phyloP scores from a whole-genome alignment of 352 stramenopile species.

The Globisporangium acanthophoron region DNA sequence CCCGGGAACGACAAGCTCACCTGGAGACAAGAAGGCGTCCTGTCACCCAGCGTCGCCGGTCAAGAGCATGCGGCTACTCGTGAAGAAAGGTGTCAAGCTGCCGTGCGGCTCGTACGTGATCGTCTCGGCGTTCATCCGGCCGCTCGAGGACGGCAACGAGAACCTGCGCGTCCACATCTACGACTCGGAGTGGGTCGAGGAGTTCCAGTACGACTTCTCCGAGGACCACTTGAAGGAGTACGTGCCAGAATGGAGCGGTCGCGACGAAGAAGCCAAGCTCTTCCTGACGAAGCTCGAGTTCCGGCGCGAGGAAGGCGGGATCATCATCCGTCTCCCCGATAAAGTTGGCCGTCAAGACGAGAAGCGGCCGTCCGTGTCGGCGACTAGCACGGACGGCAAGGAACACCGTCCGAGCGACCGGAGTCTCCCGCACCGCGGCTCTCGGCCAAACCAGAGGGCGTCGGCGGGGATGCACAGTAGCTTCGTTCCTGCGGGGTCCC shows the following conservation, averaged over 20 bases:
- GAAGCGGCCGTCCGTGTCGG: neutral
- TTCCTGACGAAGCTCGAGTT: constrained; percentile 60
- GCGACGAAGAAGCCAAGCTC: constrained; percentile 28
- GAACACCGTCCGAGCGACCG: constrained; percentile 7
- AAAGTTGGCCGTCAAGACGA: constrained; percentile 12
- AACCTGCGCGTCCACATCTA: constrained; percentile 70
- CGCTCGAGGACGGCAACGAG: constrained; percentile 68
- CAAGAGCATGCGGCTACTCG: constrained; percentile 47
- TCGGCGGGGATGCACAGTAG: neutral
- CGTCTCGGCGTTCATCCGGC: constrained; percentile 59
- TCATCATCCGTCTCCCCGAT: constrained; percentile 68
- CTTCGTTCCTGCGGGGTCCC: neutral
- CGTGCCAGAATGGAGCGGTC: constrained; percentile 28
- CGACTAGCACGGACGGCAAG: constrained; percentile 1
- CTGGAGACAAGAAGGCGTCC: constrained; percentile 4
- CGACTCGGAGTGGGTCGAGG: constrained; percentile 59
- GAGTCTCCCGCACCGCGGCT: constrained; percentile 2
- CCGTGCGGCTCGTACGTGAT: constrained; percentile 59
- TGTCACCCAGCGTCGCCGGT: constrained; percentile 29
- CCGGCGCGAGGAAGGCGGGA: constrained; percentile 45
- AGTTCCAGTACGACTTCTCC: constrained; percentile 73
- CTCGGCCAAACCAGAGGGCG: constrained; percentile 8
- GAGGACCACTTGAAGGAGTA: constrained; percentile 61
- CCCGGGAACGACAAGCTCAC: neutral
- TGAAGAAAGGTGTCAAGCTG: constrained; percentile 54